Evolutionary conservation across 176 grass and related monocot genomes (phyloP).

Genomic region (Oryza meyeriana): DNA sequence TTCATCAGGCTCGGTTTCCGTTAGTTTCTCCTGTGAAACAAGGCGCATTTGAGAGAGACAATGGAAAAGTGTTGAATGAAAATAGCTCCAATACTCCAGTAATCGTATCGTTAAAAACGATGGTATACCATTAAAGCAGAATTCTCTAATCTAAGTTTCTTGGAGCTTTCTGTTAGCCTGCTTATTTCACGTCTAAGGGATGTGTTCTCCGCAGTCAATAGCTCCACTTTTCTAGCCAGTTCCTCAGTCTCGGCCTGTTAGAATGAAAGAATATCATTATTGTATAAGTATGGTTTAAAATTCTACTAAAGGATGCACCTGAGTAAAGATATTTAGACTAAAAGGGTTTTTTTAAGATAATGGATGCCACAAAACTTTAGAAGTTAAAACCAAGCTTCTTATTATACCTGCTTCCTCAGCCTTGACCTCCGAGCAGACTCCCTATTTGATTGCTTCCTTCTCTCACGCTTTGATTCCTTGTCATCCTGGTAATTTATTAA

Average conservation of each 20-base stretch:
- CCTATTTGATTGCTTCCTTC: conserved; percentile 78
- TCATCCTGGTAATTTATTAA: conserved; percentile 55
- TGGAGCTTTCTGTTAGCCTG: conserved; percentile 44
- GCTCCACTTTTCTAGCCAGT: conserved; percentile 54
- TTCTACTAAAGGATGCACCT: not conserved
- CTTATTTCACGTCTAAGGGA: conserved; percentile 66
- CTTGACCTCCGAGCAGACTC: conserved; percentile 88
- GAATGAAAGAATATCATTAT: not conserved
- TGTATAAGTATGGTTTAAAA: not conserved
- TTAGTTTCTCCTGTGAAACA: conserved; percentile 34
- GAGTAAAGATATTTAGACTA: not conserved
- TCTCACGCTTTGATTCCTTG: conserved; percentile 62
- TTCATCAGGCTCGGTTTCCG: not conserved
- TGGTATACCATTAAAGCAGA: conserved; percentile 53
- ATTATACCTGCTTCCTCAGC: conserved; percentile 74
- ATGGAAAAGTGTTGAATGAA: not conserved
- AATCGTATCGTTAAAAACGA: not conserved
- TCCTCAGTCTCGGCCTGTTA: conserved; percentile 77
- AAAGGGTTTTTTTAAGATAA: not conserved
- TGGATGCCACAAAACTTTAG: not conserved
- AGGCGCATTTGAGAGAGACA: not conserved
- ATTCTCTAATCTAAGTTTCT: conserved; percentile 75
- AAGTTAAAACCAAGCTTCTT: not conserved
- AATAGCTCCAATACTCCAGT: not conserved
- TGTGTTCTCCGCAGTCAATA: conserved; percentile 56